These are phyloP conservation scores for Colletotrichum sp. DNA, from an alignment of 2,329 filamentous ascomycete genomes.

Conservation along the genomic window DNA sequence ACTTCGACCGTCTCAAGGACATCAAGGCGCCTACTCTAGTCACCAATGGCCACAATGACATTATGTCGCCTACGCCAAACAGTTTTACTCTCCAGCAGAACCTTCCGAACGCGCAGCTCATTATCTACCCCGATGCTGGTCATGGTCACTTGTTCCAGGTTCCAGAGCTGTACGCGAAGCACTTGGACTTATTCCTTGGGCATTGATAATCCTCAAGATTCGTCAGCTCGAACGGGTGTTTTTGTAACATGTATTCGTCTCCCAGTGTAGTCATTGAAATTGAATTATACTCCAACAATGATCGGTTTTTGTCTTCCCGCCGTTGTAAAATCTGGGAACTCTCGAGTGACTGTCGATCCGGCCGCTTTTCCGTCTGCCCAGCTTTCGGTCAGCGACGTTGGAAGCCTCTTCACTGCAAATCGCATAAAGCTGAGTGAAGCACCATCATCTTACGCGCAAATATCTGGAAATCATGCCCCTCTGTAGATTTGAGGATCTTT, in stretches of 20 bases:
- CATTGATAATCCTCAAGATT: not conserved
- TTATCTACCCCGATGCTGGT: not conserved
- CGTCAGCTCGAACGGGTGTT: not conserved
- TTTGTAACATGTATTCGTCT: not conserved
- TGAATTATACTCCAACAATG: rapidly evolving
- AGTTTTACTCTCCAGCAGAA: not conserved
- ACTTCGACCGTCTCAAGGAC: not conserved
- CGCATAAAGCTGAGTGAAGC: not conserved
- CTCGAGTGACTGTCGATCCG: not conserved
- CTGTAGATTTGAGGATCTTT: not conserved
- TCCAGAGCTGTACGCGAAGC: not conserved
- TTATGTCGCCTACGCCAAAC: not conserved
- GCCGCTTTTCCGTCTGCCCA: not conserved
- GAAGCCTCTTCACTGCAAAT: not conserved
- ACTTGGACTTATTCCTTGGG: not conserved
- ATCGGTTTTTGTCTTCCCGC: not conserved
- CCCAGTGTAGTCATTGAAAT: not conserved
- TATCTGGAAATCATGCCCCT: rapidly evolving
- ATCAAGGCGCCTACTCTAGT: not conserved
- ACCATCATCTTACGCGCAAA: not conserved
- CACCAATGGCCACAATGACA: not conserved
- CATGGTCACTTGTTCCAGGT: not conserved
- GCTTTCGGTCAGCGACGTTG: not conserved
- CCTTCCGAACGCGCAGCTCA: not conserved
- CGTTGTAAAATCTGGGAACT: not conserved